Evolutionary conservation across 495 filamentous ascomycete genomes (phyloP).

Genomic region (Neurospora pannonica): DNA sequence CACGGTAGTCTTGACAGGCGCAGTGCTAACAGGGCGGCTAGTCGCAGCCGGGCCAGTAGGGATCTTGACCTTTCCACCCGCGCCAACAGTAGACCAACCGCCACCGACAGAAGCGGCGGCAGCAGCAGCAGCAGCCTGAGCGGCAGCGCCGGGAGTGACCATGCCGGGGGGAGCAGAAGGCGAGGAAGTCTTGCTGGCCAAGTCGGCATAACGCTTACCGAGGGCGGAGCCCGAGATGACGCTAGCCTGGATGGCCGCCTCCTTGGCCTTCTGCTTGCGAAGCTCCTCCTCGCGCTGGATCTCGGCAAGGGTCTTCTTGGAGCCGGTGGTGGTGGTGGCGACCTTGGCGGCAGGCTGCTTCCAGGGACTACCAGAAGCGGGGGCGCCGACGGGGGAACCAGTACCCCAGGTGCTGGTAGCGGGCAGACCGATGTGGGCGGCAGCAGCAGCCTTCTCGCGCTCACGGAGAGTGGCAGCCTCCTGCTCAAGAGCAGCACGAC

Average conservation of each 20-base stretch:
- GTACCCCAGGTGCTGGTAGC: constrained; percentile 88
- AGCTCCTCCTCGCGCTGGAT: constrained; percentile 95
- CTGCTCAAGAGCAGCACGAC: constrained; percentile 65
- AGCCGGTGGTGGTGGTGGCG: constrained; percentile 21
- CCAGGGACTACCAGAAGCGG: constrained; percentile 50
- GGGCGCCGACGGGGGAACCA: constrained; percentile 47
- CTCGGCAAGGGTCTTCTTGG: constrained; percentile 87
- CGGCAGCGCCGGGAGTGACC: constrained; percentile 1
- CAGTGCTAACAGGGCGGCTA: constrained; percentile 47
- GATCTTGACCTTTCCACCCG: constrained; percentile 79
- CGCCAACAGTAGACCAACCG: constrained; percentile 96
- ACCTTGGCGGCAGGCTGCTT: constrained; percentile 46
- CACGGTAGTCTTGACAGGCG: constrained; percentile 24
- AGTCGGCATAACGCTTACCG: constrained; percentile 90
- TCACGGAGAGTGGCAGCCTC: constrained; percentile 52
- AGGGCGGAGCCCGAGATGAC: constrained; percentile 37
- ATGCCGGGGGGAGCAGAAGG: constrained; percentile 8
- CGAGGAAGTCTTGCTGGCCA: constrained; percentile 62
- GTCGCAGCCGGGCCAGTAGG: constrained; percentile 49
- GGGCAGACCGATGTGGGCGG: constrained; percentile 64
- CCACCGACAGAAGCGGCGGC: constrained; percentile 32
- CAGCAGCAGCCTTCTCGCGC: constrained; percentile 53
- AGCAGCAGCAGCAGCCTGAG: constrained; percentile 18
- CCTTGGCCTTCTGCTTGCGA: constrained; percentile 68
- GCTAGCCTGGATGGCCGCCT: constrained; percentile 38